Evolutionary conservation across 2,329 filamentous ascomycete species (phyloP).

Genomic region (Botrytis elliptica): DNA sequence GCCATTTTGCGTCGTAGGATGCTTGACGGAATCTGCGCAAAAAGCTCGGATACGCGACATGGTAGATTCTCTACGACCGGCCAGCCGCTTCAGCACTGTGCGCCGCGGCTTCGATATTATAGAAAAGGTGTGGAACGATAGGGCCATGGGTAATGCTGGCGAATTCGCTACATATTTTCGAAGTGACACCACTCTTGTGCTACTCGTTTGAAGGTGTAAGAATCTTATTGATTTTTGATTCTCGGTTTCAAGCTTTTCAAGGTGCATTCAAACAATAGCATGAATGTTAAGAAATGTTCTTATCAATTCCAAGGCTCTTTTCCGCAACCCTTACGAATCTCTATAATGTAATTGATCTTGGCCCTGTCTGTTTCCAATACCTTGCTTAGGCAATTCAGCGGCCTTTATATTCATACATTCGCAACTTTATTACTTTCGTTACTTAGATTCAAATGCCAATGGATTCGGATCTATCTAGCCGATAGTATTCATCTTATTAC

Average conservation of each 20-base stretch:
- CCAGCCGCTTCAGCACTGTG: slow-evolving; percentile 39
- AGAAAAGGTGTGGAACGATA: slow-evolving; percentile 31
- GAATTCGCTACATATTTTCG: slow-evolving; percentile 39
- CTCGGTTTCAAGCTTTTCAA: not conserved
- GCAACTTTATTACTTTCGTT: not conserved
- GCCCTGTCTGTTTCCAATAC: not conserved
- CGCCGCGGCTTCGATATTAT: slow-evolving; percentile 33
- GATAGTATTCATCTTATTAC: not conserved
- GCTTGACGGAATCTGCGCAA: slow-evolving; percentile 27
- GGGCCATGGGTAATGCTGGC: slow-evolving; percentile 21
- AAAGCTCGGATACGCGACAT: slow-evolving; percentile 29
- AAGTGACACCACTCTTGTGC: slow-evolving; percentile 36
- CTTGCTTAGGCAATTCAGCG: not conserved
- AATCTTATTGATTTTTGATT: not conserved
- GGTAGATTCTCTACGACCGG: slow-evolving; percentile 27
- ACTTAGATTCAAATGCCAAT: not conserved
- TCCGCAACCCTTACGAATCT: not conserved
- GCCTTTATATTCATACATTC: not conserved
- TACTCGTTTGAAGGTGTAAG: slow-evolving; percentile 34
- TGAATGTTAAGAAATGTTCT: not conserved
- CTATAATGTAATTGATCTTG: not conserved
- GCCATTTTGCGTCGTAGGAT: slow-evolving; percentile 33
- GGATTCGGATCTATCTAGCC: not conserved
- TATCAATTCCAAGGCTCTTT: not conserved
- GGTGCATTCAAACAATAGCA: not conserved